Evolutionary conservation across 2,329 filamentous ascomycete genomes (phyloP), one percentile per base, ranked within the genome.

Genomic region (Celoporthe dispersa): DNA sequence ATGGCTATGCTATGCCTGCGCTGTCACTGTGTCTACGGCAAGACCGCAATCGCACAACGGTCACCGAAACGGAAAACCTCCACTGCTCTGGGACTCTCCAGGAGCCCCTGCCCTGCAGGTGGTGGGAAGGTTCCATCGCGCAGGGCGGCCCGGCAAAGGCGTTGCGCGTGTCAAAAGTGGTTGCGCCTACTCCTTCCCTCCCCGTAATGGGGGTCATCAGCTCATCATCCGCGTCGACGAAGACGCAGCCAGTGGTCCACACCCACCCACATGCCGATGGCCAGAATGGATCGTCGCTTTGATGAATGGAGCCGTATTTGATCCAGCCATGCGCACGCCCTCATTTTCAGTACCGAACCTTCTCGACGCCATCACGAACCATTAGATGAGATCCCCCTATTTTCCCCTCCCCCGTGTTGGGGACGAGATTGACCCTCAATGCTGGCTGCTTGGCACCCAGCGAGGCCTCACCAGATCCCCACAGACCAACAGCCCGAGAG

Each of bases 301-400:
- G 33, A 60, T 60, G 57, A 60, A 31, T 60, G 31, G 57, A 60
- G 57, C 33, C 31, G 57, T 60, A 37, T 60, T 22, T 37, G 33
- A 6, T 19, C 31, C 11, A n/a, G 57, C 31, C 57, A 31, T 25
- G 33, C 57, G 57, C 57, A 60, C 28, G 33, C 33, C 55, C 55
- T 60, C 57, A 60, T 60, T 60, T 60, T n/a, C 57, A n/a, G 33
- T 31, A 28, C 28, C 53, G 33, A 60, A 48, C 22, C 19, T 12
- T 19, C 8, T 22, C 16, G 19, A 60, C 57, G 57, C 57, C 57
- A 60, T 60, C 57, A 37, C 33, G 57, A 33, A 11, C 57, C 33
- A n/a, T 37, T 12, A 33, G 57, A 37, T 60, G 57, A 60, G 57
- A 60, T 22, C 31, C 57, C 57, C 57, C 57, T 60, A 60, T 60